Evolutionary conservation across 805 yeast species (phyloP).

Genomic region (Candida hungchunana): DNA sequence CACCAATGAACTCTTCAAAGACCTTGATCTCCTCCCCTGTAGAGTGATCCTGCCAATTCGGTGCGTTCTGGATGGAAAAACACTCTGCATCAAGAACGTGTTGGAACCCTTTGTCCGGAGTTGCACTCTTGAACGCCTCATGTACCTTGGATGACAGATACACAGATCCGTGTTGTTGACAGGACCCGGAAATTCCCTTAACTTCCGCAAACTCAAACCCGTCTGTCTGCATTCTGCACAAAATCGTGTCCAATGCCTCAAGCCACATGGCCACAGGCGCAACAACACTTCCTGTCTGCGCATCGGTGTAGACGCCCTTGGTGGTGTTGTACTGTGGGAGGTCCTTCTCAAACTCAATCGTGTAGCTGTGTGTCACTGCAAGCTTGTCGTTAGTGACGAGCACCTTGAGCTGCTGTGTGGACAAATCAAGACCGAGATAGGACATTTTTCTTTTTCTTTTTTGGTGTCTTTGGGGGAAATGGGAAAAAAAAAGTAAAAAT

Average conservation of each 20-base stretch:
- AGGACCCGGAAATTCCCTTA: constrained; percentile 72
- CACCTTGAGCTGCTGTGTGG: constrained; percentile 85
- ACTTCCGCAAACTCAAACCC: constrained; percentile 57
- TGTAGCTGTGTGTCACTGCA: constrained; percentile 48
- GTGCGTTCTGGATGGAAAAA: constrained; percentile 62
- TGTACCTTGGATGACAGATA: constrained; percentile 60
- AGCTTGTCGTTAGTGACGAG: constrained; percentile 56
- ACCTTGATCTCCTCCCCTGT: constrained; percentile 63
- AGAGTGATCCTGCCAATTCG: constrained; percentile 95
- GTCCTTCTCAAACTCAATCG: constrained; percentile 70
- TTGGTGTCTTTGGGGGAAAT: too few relatives aligned
- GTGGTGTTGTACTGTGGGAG: constrained; percentile 56
- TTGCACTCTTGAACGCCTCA: constrained; percentile 35
- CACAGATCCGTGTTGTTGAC: constrained; percentile 92
- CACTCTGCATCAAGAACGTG: constrained; percentile 47
- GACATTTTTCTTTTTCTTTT: too few relatives aligned
- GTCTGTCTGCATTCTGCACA: constrained; percentile 45
- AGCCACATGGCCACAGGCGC: constrained; percentile 92
- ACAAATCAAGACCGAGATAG: constrained; percentile 72
- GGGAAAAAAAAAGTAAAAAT: too few relatives aligned
- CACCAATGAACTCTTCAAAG: constrained; percentile 62
- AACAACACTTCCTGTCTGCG: constrained; percentile 53
- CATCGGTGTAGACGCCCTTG: constrained; percentile 66
- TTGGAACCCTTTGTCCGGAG: constrained; percentile 31
- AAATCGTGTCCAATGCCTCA: constrained; percentile 68